Evolutionary conservation across 176 grass and related monocot genomes (phyloP), one percentile per base, ranked within the genome.

Genomic region (Lolium perenne): DNA sequence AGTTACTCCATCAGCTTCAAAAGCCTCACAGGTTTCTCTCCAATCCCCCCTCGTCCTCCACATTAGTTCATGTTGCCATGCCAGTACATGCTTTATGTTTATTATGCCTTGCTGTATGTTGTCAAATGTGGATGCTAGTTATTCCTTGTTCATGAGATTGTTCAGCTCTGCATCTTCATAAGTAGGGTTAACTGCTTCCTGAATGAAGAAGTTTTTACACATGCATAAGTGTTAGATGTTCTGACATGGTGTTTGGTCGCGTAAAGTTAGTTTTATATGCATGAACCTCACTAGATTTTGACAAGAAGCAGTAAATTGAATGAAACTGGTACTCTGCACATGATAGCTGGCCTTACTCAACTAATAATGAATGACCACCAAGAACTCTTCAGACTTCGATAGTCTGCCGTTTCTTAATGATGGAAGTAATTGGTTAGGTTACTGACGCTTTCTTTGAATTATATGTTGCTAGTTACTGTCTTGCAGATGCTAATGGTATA

Each of bases 21-120:
- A 90, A 87, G 92, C 88, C 26, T 97, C 93, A 51, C 95, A 97
- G 95, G 95, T 97, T 20, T 46, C 7, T 46, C 14, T 58, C 9
- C 74, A 38, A 38, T 81, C 73, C 43, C 22, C 22, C 21, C 3
- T 3, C 3, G 8, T 17, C 38, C 25, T 3, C 21, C 16, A 3
- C 73, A 50, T 6, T 54, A 56, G 6, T 56, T 56, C 18, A 58
- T 86, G 20, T 86, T 61, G 70, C 8, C 8, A 47, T 47, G 6
- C 8, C 7, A 5, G 1, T 79, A 10, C n/a, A 83, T 11, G 51
- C 20, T 25, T 70, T 75, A 38, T 85, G 22, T 54, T 25, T 69
- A 80, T 69, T 26, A 40, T 80, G 45, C 25, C 38, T 67, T 35
- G 8, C 15, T 79, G 4, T 87, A 6, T 79, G 26, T 46, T 83